phyloP scores from a whole-genome alignment of 2,329 filamentous ascomycete species.

The Penicillium sclerotiorum region DNA sequence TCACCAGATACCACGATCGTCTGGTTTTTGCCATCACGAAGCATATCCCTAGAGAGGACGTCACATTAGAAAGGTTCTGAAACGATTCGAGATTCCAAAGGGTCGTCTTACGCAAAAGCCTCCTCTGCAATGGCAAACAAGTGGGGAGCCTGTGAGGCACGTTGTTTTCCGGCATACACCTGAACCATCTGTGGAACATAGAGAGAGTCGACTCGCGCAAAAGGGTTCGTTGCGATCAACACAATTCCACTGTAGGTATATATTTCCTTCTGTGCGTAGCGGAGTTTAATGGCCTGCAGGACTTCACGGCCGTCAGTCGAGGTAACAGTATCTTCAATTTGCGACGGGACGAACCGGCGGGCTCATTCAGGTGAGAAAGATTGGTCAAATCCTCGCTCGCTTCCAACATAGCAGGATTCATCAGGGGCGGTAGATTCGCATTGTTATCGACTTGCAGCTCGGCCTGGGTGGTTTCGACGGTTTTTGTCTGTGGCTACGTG shows the following conservation, averaged over 20 bases:
- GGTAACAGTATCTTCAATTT: conserved; percentile 6
- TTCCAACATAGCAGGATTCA: conserved; percentile 98
- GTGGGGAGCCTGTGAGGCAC: conserved; percentile 95
- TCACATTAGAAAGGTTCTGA: neutral
- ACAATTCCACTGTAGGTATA: conserved; percentile 99
- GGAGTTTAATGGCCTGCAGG: conserved; percentile 92
- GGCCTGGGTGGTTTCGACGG: conserved; percentile 73
- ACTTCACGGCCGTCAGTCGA: conserved; percentile 58
- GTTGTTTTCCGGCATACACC: conserved; percentile 95
- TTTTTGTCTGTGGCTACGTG: conserved; percentile 65
- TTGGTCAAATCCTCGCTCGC: conserved; percentile 98
- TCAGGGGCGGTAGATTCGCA: conserved; percentile 81
- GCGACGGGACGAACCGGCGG: conserved; percentile 69
- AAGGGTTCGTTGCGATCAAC: conserved; percentile 96
- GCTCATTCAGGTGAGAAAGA: conserved; percentile 95
- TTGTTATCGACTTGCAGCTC: conserved; percentile 78
- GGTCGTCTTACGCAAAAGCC: conserved; percentile 78
- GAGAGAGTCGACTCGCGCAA: conserved; percentile 93
- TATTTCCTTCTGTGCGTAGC: conserved; percentile 98
- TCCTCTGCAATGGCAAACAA: conserved; percentile 98
- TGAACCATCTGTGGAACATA: conserved; percentile 99
- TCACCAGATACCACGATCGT: conserved; percentile 99
- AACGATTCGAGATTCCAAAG: neutral
- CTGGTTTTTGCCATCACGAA: conserved; percentile 93
- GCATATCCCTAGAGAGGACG: conserved; percentile 74